Percentiles rank a stretch among this genome's conserved stretches.
phyloP scores from a whole-genome alignment of 1,284 basidiomycete genomes.

The Phylloboletellus chloephorus region DNA sequence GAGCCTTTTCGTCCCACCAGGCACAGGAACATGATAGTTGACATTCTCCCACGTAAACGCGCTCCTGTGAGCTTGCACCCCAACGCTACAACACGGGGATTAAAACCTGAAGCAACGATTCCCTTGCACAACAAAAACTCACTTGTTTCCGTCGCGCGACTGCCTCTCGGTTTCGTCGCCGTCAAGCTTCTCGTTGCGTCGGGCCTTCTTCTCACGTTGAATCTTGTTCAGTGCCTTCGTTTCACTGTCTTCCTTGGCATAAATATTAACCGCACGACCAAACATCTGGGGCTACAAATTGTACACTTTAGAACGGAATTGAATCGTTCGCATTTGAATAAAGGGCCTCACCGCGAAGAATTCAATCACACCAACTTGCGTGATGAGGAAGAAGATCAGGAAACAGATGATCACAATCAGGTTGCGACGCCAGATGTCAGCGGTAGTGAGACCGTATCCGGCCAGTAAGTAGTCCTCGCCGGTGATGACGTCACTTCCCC shows the following conservation, averaged over 20 bases:
- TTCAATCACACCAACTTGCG: constrained; percentile 58
- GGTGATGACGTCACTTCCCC: constrained; percentile 44
- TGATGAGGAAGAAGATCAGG: constrained; percentile 62
- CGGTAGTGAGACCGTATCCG: constrained; percentile 45
- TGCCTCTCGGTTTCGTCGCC: constrained; percentile 22
- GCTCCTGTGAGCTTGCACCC: constrained; percentile 34
- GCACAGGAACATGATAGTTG: constrained; percentile 71
- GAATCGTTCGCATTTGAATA: not conserved
- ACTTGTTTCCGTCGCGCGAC: constrained; percentile 21
- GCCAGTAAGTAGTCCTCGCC: constrained; percentile 58
- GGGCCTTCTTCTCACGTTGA: constrained; percentile 50
- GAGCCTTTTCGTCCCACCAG: constrained; percentile 63
- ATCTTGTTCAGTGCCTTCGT: constrained; percentile 59
- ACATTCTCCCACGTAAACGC: constrained; percentile 68
- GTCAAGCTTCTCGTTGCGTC: constrained; percentile 27
- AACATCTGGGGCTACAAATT: constrained; percentile 43
- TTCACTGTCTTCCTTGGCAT: constrained; percentile 67
- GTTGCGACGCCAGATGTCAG: constrained; percentile 59
- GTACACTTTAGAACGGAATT: not conserved
- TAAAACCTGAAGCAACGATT: not conserved
- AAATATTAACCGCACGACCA: constrained; percentile 52
- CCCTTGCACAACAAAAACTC: not conserved
- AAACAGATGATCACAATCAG: constrained; percentile 56
- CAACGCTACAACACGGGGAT: constrained; percentile 4
- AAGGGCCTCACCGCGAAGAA: constrained; percentile 49